Evolutionary conservation across 768 basidiomycete genomes (phyloP), one percentile per base, ranked within the genome.

Genomic region (Russula earlei): DNA sequence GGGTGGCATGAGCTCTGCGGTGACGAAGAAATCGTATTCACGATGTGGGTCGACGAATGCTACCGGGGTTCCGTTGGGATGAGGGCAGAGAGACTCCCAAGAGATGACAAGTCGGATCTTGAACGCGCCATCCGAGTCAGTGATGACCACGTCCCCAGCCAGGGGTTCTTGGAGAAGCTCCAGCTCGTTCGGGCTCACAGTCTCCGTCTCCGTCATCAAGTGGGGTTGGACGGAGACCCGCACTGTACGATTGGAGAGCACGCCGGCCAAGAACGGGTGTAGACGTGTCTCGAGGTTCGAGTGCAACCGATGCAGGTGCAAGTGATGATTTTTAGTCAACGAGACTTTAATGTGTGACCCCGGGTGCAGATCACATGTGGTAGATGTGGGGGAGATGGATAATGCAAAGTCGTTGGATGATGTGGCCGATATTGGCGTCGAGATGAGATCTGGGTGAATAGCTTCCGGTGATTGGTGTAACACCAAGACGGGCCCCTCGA

Each of bases 231-330:
- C 64, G 20, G 80, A 74, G 4, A 93, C 63, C 15, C 79, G 77
- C 8, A 93, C 71, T 2, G 70, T 76, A 17, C 90, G 79, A 24
- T 79, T 75, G 10, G 85, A 65, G 0, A 94, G 71, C 0, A 80
- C 81, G 4, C 83, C 81, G 3, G 84, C 78, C 89, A 89, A 93
- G 69, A 95, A 92, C 0, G 84, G 81, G 46, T 79, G 81, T 24
- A 95, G 71, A 0, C 92, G 82, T 5, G 76, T 68, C 65, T 91
- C 87, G 5, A 95, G 75, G 63, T 93, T 94, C 12, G 74, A 74
- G 59, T 92, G 85, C 50, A 85, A 74, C 24, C 77, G 75, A 4
- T 73, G 77, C 17, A 86, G 65, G 20, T 75, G 70, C 41, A 57
- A 43, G 11, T 15, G 9, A 4, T 47, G 17, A 31, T 40, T 17